A percentile compares a stretch with the other conserved stretches of the same genome.
phyloP scores from a whole-genome alignment of 371 early-diverging fungal species.

The Thermomucor indicae-seudaticae region DNA sequence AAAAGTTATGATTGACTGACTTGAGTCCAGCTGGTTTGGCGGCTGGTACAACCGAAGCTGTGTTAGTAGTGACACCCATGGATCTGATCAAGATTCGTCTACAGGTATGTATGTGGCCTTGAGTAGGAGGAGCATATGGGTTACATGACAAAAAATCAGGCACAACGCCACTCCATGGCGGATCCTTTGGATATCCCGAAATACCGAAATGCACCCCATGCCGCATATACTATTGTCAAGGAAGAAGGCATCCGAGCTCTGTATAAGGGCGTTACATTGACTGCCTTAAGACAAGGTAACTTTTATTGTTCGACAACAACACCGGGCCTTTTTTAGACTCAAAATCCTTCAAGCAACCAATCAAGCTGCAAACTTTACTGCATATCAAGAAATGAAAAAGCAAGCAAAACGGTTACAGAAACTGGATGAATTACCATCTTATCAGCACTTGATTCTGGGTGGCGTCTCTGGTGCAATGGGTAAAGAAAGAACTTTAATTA shows the following conservation, averaged over 20 bases:
- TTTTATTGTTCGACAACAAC: not conserved
- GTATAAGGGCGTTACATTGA: constrained; percentile 93
- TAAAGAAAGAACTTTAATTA: constrained; percentile 5
- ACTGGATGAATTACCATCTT: constrained; percentile 78
- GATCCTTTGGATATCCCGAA: constrained; percentile 96
- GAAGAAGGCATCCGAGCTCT: constrained; percentile 90
- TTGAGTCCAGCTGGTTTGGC: constrained; percentile 87
- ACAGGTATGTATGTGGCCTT: too few species aligned
- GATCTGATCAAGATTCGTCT: constrained; percentile 96
- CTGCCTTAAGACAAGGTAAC: constrained; percentile 89
- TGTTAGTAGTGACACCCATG: constrained; percentile 95
- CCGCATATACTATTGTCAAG: constrained; percentile 86
- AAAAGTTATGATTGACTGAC: not conserved
- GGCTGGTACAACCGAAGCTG: constrained; percentile 94
- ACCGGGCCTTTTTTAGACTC: not conserved
- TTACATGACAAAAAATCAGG: too few species aligned
- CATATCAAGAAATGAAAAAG: constrained; percentile 90
- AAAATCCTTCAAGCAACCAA: constrained; percentile 72
- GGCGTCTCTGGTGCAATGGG: constrained; percentile 88
- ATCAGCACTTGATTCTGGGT: constrained; percentile 80
- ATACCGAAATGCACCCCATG: constrained; percentile 93
- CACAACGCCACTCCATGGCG: constrained; percentile 93
- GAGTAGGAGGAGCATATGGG: too few species aligned
- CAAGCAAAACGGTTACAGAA: constrained; percentile 60
- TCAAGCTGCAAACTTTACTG: constrained; percentile 98